These are phyloP conservation scores for Tylopilus intermedius DNA, from an alignment of 768 basidiomycete genomes.

Conservation along the genomic window DNA sequence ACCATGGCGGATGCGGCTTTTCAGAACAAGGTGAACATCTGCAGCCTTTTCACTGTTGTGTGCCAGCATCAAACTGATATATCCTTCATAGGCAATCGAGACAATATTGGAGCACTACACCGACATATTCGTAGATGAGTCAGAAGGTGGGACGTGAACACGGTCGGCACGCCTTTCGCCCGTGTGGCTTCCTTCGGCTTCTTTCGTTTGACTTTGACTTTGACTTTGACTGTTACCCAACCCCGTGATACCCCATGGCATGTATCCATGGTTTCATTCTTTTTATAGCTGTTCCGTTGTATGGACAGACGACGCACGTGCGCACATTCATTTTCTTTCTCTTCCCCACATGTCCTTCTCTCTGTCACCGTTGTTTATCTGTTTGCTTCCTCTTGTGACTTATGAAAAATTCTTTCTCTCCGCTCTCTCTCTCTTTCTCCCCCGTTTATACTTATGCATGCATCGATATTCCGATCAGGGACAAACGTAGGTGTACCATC, in stretches of 20 bases:
- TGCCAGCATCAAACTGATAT: conserved; percentile 6
- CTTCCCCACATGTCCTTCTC: background rate
- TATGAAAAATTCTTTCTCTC: background rate
- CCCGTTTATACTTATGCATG: conserved; percentile 14
- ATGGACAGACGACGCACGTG: conserved; percentile 3
- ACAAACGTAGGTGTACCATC: conserved; percentile 19
- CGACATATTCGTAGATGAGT: conserved; percentile 95
- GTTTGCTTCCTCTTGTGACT: background rate
- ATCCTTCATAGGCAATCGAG: conserved; percentile 69
- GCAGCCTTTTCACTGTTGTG: background rate
- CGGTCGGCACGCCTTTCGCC: background rate
- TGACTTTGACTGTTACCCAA: conserved; percentile 20
- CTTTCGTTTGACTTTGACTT: background rate
- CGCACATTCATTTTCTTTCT: background rate
- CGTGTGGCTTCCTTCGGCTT: background rate
- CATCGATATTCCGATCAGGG: conserved; percentile 6
- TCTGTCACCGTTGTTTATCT: background rate
- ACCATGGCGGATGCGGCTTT: conserved; percentile 65
- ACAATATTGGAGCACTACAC: conserved; percentile 91
- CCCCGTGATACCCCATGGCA: conserved; percentile 24
- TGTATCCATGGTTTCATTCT: conserved; percentile 9
- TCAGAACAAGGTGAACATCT: conserved; percentile 59
- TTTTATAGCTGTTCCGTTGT: conserved; percentile 5
- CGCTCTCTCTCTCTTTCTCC: background rate
- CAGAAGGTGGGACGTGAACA: conserved; percentile 39